Conservation (phyloP, 257 asterid genomes). For the Penstemon davidsonii region DNA sequence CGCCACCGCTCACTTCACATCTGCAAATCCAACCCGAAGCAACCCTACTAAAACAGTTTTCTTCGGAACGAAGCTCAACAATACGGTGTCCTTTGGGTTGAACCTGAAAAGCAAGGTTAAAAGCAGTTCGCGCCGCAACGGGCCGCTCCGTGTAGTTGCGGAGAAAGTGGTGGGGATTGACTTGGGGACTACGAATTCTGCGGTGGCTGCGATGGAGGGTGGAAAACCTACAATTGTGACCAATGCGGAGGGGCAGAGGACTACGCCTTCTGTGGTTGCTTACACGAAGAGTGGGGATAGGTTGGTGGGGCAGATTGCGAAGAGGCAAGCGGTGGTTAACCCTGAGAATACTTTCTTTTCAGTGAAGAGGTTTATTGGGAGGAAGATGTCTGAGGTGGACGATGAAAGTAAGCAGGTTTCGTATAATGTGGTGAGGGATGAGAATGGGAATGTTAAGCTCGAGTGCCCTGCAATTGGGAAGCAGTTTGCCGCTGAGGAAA, state of each 20-base stretch:
- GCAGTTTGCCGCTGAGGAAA: slow-evolving; percentile 89
- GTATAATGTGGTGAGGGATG: slow-evolving; percentile 74
- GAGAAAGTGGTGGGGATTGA: slow-evolving; percentile 93
- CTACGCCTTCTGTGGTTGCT: slow-evolving; percentile 92
- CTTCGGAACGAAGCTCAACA: slow-evolving; percentile 37
- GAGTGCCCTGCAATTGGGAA: slow-evolving; percentile 91
- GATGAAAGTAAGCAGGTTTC: slow-evolving; percentile 94
- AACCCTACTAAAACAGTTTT: slow-evolving; percentile 31
- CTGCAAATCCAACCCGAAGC: slow-evolving; percentile 22
- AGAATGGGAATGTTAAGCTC: slow-evolving; percentile 87
- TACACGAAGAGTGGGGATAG: slow-evolving; percentile 79
- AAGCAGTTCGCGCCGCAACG: slow-evolving; percentile 27
- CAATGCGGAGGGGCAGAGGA: slow-evolving; percentile 85
- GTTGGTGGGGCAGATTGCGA: slow-evolving; percentile 90
- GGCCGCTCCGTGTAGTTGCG: slow-evolving; percentile 63
- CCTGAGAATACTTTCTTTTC: slow-evolving; percentile 87
- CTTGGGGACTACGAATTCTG: slow-evolving; percentile 85
- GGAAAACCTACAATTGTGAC: slow-evolving; percentile 92
- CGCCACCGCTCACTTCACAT: slow-evolving; percentile 30
- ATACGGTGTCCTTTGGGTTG: slow-evolving; percentile 33
- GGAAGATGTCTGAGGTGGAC: slow-evolving; percentile 88
- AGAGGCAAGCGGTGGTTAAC: slow-evolving; percentile 89
- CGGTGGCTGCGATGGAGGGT: slow-evolving; percentile 96
- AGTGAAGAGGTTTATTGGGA: slow-evolving; percentile 86
- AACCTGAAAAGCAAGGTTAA: slow-evolving; percentile 32